phyloP scores from a whole-genome alignment of 2,329 filamentous ascomycete species.

The Aspergillus sp. region DNA sequence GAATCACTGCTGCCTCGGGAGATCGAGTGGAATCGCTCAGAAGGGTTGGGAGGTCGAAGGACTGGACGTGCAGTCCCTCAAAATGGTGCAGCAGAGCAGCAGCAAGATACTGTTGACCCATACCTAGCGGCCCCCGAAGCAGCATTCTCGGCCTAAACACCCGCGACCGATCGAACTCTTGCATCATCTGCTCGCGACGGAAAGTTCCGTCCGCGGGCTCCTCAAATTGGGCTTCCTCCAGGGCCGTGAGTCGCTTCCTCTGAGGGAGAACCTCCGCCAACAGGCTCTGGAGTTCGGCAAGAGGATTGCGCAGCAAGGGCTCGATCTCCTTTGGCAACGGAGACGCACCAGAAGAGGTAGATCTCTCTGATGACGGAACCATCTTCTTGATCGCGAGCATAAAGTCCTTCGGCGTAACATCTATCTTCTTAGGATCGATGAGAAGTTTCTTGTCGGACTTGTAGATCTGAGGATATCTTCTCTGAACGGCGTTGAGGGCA shows the following conservation, averaged over 20 bases:
- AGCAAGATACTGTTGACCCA: conserved; percentile 90
- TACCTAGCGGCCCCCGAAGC: conserved; percentile 76
- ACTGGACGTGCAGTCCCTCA: conserved; percentile 91
- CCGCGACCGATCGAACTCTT: conserved; percentile 81
- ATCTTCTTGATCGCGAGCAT: conserved; percentile 97
- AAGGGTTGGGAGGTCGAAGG: conserved; percentile 85
- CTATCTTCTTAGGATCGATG: conserved; percentile 81
- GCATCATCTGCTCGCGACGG: conserved; percentile 71
- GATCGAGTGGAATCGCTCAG: conserved; percentile 78
- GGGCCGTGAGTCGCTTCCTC: conserved; percentile 80
- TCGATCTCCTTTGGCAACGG: conserved; percentile 78
- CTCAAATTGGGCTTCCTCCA: conserved; percentile 92
- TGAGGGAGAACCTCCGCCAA: conserved; percentile 78
- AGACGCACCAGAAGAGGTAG: conserved; percentile 78
- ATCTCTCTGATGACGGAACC: conserved; percentile 89
- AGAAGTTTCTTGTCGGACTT: conserved; percentile 83
- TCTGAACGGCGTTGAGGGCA: conserved; percentile 90
- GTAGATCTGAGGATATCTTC: conserved; percentile 96
- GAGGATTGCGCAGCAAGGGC: conserved; percentile 73
- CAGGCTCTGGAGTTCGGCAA: conserved; percentile 66
- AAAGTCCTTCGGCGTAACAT: conserved; percentile 88
- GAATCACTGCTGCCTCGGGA: conserved; percentile 83
- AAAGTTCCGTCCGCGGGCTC: conserved; percentile 81
- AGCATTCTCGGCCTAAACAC: conserved; percentile 87
- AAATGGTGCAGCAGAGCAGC: conserved; percentile 85